Evolutionary conservation across 805 yeast species (phyloP), one percentile per base, ranked within the genome.

Genomic region (Candida pini): DNA sequence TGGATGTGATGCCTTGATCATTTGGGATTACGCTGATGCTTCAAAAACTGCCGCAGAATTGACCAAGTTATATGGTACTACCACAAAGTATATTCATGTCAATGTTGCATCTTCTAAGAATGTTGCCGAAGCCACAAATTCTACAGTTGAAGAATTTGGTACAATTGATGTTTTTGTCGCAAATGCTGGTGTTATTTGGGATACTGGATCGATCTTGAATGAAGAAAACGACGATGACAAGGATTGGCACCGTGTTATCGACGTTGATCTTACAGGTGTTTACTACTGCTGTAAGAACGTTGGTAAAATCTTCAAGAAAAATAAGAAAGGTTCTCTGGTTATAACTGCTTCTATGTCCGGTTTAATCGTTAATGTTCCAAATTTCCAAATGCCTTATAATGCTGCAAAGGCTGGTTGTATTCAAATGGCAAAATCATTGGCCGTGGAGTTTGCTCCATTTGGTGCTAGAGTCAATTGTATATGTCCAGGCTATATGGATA

Each of bases 1-100:
- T 4, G 95, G 95, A 33, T 95, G 94, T 8, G 81, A 81, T 43
- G 54, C 36, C 28, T 74, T 87, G 22, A 85, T 85, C 30, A 50
- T 66, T 30, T 62, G 67, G 60, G 62, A 50, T 44, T 59, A 44
- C 42, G 34, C 34, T 28, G 59, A 49, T 40, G 44, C 52, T 27
- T 32, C 47, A 4, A 47, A 43, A 26, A 41, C 52, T 12, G 41
- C 45, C 23, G 43, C 38, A 18, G 28, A 22, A 9, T 36, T 54
- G n/a, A 34, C 43, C 4, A 26, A 33, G 47, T 55, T 45, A 51
- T 59, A 44, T 34, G 55, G 56, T 8, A 41, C 48, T 9, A 48
- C 42, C 26, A 44, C 49, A 10, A 45, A 41, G 23, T 44, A 53
- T 7, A 50, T 54, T 39, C 39, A 28, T 61, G 64, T 63, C 40